These are phyloP conservation scores for Aphanomyces astaci DNA, from an alignment of 352 stramenopile species.

Conservation along the genomic window DNA sequence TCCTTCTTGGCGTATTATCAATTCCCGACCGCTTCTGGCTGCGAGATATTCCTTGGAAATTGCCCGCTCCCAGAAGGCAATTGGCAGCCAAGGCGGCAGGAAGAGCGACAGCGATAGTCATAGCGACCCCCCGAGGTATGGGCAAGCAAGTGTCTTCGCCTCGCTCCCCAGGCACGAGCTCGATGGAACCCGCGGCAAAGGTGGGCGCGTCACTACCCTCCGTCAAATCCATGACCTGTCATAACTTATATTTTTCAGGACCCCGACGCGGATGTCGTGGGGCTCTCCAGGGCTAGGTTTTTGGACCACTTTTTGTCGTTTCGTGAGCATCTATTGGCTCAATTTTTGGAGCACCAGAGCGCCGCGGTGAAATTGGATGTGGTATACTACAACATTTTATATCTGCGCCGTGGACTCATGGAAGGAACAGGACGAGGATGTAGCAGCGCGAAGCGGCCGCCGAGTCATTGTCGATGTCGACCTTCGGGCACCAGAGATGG, in stretches of 20 bases:
- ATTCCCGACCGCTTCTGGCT: conserved; percentile 5
- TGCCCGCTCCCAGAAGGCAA: neutral
- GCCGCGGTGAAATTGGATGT: neutral
- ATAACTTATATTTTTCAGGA: conserved; percentile 10
- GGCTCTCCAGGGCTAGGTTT: conserved; percentile 9
- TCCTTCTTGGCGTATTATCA: conserved; percentile 2
- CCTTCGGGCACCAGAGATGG: neutral
- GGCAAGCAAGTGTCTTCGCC: neutral
- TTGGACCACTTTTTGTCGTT: conserved; percentile 2
- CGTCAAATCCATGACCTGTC: neutral
- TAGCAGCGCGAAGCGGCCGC: neutral
- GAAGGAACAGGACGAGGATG: neutral
- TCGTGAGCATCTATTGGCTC: neutral
- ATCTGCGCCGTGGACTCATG: neutral
- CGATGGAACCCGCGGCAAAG: neutral
- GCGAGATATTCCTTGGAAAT: conserved; percentile 15
- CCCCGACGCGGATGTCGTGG: conserved; percentile 4
- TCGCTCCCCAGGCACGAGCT: neutral
- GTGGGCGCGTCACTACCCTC: neutral
- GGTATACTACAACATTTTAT: conserved; percentile 7
- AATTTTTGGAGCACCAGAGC: conserved; percentile 16
- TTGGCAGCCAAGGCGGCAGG: conserved; percentile 3
- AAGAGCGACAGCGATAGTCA: conserved; percentile 6
- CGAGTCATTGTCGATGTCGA: neutral
- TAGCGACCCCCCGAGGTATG: conserved; percentile 1